Conservation (phyloP, 2,329 filamentous ascomycete genomes). For the Fusarium citri region DNA sequence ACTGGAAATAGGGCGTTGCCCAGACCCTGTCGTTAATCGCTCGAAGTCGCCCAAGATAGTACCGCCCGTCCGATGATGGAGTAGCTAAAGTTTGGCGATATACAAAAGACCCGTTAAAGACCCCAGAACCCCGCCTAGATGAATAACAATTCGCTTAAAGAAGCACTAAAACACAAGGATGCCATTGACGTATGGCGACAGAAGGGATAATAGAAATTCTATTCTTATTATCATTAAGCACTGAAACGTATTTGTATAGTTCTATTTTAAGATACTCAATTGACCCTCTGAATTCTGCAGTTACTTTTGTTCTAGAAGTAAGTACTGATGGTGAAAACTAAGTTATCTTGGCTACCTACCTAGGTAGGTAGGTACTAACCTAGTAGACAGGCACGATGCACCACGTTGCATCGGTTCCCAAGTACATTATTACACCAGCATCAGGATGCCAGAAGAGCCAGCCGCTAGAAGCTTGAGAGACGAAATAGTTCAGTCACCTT, state of each 20-base stretch:
- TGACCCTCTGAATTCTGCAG: background rate
- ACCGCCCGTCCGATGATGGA: background rate
- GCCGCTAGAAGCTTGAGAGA: background rate
- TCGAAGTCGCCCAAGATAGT: background rate
- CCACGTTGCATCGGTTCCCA: background rate
- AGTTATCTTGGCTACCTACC: background rate
- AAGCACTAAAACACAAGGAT: background rate
- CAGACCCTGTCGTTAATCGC: constrained; percentile 19
- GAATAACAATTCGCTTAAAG: constrained; percentile 3
- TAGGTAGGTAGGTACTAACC: too few relatives aligned
- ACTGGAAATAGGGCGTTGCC: constrained; percentile 7
- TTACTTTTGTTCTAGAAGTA: background rate
- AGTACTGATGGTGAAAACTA: background rate
- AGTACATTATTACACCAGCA: background rate
- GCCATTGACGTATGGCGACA: background rate
- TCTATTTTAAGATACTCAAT: background rate
- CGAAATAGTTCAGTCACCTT: background rate
- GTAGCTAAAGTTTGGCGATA: constrained; percentile 2
- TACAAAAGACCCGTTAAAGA: constrained; percentile 22
- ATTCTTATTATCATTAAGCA: background rate
- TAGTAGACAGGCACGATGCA: background rate
- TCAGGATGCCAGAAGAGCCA: background rate
- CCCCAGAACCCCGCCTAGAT: constrained; percentile 18
- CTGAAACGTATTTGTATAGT: background rate
- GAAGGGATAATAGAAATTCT: background rate